phyloP scores from a whole-genome alignment of 208 protist species.

The Crithidia fasciculata region DNA sequence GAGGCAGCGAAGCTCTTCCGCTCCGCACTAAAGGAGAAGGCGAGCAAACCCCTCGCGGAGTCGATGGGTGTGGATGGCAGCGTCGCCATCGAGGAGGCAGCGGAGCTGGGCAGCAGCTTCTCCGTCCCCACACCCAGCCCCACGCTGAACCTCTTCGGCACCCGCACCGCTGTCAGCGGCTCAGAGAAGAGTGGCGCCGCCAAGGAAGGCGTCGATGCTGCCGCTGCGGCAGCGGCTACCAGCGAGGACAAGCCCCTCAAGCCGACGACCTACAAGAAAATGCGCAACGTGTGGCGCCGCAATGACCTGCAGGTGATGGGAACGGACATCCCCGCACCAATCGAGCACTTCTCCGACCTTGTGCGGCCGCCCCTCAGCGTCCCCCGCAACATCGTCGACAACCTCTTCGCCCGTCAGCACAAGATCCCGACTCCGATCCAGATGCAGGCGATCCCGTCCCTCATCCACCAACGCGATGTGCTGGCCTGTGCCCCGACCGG shows the following conservation, averaged over 20 bases:
- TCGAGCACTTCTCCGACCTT: slow-evolving; percentile 87
- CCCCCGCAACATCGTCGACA: slow-evolving; percentile 78
- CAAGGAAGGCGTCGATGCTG: not conserved
- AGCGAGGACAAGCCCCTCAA: slow-evolving; percentile 56
- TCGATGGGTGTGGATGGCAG: slow-evolving; percentile 15
- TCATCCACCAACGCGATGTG: slow-evolving; percentile 91
- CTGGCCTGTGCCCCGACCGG: slow-evolving; percentile 90
- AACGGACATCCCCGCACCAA: slow-evolving; percentile 77
- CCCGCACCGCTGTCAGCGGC: not conserved
- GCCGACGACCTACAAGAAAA: slow-evolving; percentile 78
- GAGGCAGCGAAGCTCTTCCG: slow-evolving; percentile 68
- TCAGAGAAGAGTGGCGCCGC: not conserved
- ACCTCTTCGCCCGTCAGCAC: slow-evolving; percentile 87
- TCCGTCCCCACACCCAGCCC: slow-evolving; percentile 51
- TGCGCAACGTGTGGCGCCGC: slow-evolving; percentile 84
- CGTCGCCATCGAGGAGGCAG: slow-evolving; percentile 12
- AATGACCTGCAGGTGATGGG: slow-evolving; percentile 81
- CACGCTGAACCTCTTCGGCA: slow-evolving; percentile 65
- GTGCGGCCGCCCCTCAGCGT: slow-evolving; percentile 80
- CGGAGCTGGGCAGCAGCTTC: slow-evolving; percentile 28
- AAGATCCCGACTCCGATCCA: slow-evolving; percentile 96
- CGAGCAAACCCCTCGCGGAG: slow-evolving; percentile 9
- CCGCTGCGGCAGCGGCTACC: not conserved
- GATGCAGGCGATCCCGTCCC: slow-evolving; percentile 95
- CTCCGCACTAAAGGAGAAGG: slow-evolving; percentile 27